phyloP scores from a whole-genome alignment of 2,329 filamentous ascomycete species.

The Leptographium wingfieldii region DNA sequence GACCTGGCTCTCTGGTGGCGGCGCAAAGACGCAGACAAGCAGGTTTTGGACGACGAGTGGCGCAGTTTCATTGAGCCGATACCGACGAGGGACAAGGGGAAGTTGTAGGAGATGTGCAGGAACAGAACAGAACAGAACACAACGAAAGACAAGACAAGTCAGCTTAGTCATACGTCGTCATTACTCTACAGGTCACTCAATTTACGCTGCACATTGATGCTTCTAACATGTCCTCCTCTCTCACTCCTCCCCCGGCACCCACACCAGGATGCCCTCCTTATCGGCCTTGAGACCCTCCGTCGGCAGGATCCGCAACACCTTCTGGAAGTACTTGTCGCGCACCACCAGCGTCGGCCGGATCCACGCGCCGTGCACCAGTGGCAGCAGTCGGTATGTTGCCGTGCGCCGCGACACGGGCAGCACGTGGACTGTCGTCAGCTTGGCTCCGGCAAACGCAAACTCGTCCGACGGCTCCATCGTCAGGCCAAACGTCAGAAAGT shows the following conservation, averaged over 20 bases:
- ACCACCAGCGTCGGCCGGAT: constrained; percentile 63
- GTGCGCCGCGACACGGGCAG: constrained; percentile 67
- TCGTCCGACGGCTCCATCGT: constrained; percentile 85
- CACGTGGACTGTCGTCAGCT: constrained; percentile 66
- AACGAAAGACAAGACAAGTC: too few relatives aligned
- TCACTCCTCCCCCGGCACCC: constrained; percentile 38
- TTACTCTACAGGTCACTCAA: background rate
- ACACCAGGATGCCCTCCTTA: constrained; percentile 54
- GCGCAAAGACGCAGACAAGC: constrained; percentile 39
- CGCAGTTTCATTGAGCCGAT: constrained; percentile 10
- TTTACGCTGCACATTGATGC: background rate
- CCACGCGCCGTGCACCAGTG: constrained; percentile 53
- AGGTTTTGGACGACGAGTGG: constrained; percentile 42
- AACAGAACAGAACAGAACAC: too few relatives aligned
- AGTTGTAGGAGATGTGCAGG: background rate
- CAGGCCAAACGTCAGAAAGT: constrained; percentile 87
- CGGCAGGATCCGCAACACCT: constrained; percentile 68
- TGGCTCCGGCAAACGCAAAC: constrained; percentile 86
- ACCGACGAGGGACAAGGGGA: constrained; percentile 3
- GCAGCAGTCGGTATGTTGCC: constrained; percentile 62
- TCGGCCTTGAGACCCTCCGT: constrained; percentile 61
- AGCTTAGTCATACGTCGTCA: background rate
- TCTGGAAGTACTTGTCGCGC: constrained; percentile 86
- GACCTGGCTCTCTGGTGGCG: constrained; percentile 42
- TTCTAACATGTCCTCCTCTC: background rate